Base-by-base conservation (phyloP, 805 yeast species). In the Clavispora asparagi region DNA sequence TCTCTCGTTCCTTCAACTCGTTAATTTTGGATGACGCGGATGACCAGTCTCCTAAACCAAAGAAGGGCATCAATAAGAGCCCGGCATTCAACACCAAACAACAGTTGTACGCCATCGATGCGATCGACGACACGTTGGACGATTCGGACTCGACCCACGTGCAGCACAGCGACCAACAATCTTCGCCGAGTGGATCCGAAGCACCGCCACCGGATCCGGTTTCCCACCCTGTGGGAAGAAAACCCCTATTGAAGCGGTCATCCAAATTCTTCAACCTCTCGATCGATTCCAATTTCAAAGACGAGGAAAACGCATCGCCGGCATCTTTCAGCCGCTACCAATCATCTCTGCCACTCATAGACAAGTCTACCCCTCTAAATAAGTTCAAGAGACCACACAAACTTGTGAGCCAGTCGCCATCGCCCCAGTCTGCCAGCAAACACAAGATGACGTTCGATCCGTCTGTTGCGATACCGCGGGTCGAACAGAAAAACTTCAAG, bases 381-480 rank as follows among this genome's bases (percentile, higher is more conserved):
- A 70, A 69, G 49, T 71, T 69, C 56, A 71, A 71, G 48, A 57
- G 77, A 30, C 77, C 77, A 1, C 76, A 70, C 52, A 64, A 66
- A 45, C 58, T 71, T 42, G 68, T 71, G 19, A 69, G 74, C 48
- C 74, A 71, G 50, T 63, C 70, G 14, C 77, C 77, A 5, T 69
- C 74, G 12, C 75, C 74, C 5, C 58, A 65, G 25, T 47, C 51
- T 14, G 39, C 25, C 41, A 45, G 43, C 30, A 52, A 50, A 45
- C 46, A 39, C 38, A 55, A 55, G 37, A 39, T 43, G 7, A 47
- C 48, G 28, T 23, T 38, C 13, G 54, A 45, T 13, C 42, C 55
- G 1, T 23, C 42, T 7, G 10, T 25, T 13, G 10, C 29, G 17
- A 8, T 11, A 4, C 29, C 40, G 5, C 48, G 45, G 26, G 28